A percentile compares a stretch with the other conserved stretches of the same genome.
These are phyloP conservation scores for Camellia sinensis DNA, from an alignment of 148 eudicot species.

Conservation along the genomic window DNA sequence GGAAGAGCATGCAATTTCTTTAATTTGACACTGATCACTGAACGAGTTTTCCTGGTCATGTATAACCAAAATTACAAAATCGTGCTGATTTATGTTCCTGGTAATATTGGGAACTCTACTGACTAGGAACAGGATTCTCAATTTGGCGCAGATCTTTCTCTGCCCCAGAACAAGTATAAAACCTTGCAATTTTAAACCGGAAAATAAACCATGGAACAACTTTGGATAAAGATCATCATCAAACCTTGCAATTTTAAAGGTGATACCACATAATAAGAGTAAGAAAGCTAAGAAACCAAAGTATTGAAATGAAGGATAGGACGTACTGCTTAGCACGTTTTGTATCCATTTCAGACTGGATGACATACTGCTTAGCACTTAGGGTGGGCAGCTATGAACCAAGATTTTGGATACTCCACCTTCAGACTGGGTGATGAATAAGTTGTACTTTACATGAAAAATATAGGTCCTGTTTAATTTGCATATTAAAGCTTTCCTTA, in stretches of 20 bases:
- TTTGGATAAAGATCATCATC: neutral
- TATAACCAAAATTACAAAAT: too few relatives aligned
- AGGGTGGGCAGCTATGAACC: too few relatives aligned
- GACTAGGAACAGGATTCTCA: neutral
- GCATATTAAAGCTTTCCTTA: too few relatives aligned
- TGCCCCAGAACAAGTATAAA: conserved; percentile 11
- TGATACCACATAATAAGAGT: neutral
- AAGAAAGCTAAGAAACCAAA: neutral
- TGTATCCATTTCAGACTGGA: conserved; percentile 74
- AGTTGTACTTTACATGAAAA: too few relatives aligned
- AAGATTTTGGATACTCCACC: too few relatives aligned
- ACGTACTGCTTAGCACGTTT: conserved; percentile 95
- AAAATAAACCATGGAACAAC: neutral
- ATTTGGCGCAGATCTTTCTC: neutral
- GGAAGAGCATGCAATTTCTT: conserved; percentile 3
- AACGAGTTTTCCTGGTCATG: too few relatives aligned
- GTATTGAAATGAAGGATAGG: conserved; percentile 5
- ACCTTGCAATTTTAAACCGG: neutral
- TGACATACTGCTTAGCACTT: too few relatives aligned
- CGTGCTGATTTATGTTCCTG: too few relatives aligned
- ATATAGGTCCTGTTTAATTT: too few relatives aligned
- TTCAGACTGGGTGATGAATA: too few relatives aligned
- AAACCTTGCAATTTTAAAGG: neutral
- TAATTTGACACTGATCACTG: too few relatives aligned
- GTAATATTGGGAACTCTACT: too few relatives aligned